Percentiles rank a stretch among this genome's conserved stretches.
These are phyloP conservation scores for Grammothele lineata DNA, from an alignment of 768 basidiomycete genomes.

Conservation along the genomic window DNA sequence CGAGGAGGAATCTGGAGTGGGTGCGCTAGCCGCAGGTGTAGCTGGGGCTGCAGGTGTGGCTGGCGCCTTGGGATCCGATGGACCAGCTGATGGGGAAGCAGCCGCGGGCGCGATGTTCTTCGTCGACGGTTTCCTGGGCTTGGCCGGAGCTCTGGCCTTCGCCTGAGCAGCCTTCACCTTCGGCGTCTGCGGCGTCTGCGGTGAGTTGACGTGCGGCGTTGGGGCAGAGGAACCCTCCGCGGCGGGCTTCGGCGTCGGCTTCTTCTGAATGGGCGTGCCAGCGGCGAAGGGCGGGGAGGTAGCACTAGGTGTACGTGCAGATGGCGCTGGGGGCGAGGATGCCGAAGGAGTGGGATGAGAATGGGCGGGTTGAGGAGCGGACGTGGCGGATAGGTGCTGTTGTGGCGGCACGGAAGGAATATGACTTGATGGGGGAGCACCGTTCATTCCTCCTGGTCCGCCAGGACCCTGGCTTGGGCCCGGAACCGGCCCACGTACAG, in stretches of 20 bases:
- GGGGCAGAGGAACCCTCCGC: slow-evolving; percentile 11
- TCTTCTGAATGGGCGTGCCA: slow-evolving; percentile 8
- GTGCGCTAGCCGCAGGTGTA: slow-evolving; percentile 1
- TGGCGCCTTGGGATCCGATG: slow-evolving; percentile 24
- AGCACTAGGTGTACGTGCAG: slow-evolving; percentile 1
- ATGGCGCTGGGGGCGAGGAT: slow-evolving; percentile 11
- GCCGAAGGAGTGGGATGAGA: slow-evolving; percentile 20
- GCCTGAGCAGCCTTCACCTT: slow-evolving; percentile 46
- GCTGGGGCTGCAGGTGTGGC: slow-evolving; percentile 17
- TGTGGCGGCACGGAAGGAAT: slow-evolving; percentile 2
- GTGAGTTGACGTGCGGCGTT: slow-evolving; percentile 45
- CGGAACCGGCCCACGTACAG: no score
- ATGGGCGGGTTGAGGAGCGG: slow-evolving; percentile 23
- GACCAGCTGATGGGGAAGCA: slow-evolving; percentile 29
- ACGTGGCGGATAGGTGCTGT: slow-evolving; percentile 2
- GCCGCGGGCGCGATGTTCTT: slow-evolving; percentile 28
- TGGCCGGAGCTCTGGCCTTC: slow-evolving; percentile 35
- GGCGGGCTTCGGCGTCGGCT: slow-evolving; percentile 12
- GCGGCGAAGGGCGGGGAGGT: slow-evolving; percentile 7
- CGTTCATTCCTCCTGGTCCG: no score
- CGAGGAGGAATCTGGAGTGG: slow-evolving; percentile 17
- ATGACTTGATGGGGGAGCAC: no score
- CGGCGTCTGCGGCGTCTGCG: slow-evolving; percentile 59
- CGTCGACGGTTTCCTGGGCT: slow-evolving; percentile 27
- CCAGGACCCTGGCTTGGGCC: no score